Conservation (phyloP, 164 flowering plant genomes). For the Vitis riparia region DNA sequence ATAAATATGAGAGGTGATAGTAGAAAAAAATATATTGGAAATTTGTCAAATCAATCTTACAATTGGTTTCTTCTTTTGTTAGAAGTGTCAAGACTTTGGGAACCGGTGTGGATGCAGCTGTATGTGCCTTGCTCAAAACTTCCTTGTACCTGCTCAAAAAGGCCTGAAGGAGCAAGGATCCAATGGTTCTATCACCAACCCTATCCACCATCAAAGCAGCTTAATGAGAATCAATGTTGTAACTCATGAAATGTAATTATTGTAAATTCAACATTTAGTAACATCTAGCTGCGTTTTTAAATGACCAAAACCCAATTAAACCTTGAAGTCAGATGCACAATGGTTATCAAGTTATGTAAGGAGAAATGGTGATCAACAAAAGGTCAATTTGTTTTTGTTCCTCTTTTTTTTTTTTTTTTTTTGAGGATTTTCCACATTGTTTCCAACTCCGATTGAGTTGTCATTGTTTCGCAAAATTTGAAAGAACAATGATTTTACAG, state of each 20-base stretch:
- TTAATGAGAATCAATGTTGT: slow-evolving; percentile 2
- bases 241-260: neutral
- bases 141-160: slow-evolving; percentile 79
- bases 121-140: slow-evolving; percentile 72
- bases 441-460: too few relatives aligned
- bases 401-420: too few relatives aligned
- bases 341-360: too few relatives aligned
- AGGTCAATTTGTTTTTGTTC: too few relatives aligned
- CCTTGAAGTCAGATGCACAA: too few relatives aligned
- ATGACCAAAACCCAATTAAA: too few relatives aligned
- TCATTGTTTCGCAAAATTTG: too few relatives aligned
- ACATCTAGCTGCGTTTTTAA: neutral
- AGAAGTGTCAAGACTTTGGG: slow-evolving; percentile 60
- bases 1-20: neutral
- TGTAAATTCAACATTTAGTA: neutral
- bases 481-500: too few relatives aligned
- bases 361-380: too few relatives aligned
- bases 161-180: slow-evolving; percentile 68
- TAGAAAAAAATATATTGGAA: neutral
- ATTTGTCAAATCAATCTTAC: slow-evolving; percentile 39
- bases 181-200: slow-evolving; percentile 75
- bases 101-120: slow-evolving; percentile 46
- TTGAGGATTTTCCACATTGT: too few relatives aligned
- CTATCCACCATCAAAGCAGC: slow-evolving; percentile 37
- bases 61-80: slow-evolving; percentile 69